phyloP scores from a whole-genome alignment of 768 basidiomycete species.

The Xanthoconium purpureum region DNA sequence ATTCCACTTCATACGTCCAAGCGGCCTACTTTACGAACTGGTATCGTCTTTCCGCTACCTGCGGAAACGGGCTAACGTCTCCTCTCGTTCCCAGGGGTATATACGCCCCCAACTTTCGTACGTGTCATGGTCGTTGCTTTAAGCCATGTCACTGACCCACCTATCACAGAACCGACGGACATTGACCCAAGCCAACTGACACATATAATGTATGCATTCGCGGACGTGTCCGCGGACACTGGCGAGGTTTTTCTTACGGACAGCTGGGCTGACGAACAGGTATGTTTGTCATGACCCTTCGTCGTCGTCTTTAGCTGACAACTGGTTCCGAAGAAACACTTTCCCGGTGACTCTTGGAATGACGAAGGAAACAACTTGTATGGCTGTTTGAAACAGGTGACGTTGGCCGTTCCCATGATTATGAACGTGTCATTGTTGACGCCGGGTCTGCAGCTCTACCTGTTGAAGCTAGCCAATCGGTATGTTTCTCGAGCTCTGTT shows the following conservation, averaged over 20 bases:
- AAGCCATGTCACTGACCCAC: background rate
- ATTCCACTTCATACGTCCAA: constrained; percentile 28
- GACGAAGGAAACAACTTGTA: constrained; percentile 78
- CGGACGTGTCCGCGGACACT: constrained; percentile 59
- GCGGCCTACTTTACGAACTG: constrained; percentile 39
- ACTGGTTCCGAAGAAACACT: constrained; percentile 55
- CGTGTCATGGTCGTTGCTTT: constrained; percentile 17
- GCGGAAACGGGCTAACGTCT: background rate
- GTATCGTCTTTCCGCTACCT: constrained; percentile 9
- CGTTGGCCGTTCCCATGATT: constrained; percentile 4
- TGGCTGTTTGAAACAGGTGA: constrained; percentile 75
- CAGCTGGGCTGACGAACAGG: constrained; percentile 70
- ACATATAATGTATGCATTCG: constrained; percentile 80
- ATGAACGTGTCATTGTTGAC: background rate
- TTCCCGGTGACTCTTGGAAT: constrained; percentile 67
- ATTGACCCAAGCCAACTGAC: constrained; percentile 60
- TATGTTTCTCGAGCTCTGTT: constrained; percentile 2
- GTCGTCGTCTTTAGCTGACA: constrained; percentile 11
- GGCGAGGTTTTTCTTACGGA: constrained; percentile 70
- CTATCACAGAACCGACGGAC: constrained; percentile 55
- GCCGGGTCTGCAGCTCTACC: constrained; percentile 33
- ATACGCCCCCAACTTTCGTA: constrained; percentile 63
- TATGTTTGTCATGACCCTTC: constrained; percentile 16
- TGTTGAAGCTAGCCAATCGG: constrained; percentile 59
- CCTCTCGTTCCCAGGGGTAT: constrained; percentile 42